A percentile compares a stretch with the other conserved stretches of the same genome.
Conservation (phyloP, 2,329 filamentous ascomycete genomes). For the Ceratocystis eucalypticola region DNA sequence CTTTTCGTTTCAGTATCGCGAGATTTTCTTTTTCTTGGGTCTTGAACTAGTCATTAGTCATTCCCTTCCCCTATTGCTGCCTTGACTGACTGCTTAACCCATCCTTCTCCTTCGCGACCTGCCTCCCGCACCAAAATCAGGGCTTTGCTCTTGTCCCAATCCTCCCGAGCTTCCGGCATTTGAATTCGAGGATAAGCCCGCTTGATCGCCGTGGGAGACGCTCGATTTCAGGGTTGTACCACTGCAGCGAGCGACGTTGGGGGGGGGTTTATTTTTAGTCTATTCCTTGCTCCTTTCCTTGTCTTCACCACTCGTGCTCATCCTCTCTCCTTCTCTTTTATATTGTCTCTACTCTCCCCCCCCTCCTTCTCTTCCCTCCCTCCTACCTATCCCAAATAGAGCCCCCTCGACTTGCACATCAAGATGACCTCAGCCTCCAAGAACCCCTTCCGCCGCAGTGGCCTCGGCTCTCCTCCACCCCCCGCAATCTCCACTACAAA, state of each 20-base stretch:
- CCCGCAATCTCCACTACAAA: constrained; percentile 5
- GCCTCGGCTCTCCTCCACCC: neutral
- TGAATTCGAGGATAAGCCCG: neutral
- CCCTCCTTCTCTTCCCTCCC: neutral
- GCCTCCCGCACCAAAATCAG: neutral
- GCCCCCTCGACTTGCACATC: neutral
- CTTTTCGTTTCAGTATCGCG: neutral
- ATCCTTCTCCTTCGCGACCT: neutral
- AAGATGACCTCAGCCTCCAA: constrained; percentile 13
- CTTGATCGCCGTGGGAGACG: neutral
- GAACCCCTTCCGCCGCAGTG: constrained; percentile 17
- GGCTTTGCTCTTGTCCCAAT: neutral
- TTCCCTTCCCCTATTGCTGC: too few species aligned
- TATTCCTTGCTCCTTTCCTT: neutral
- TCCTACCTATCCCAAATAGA: neutral
- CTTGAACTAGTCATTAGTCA: too few species aligned
- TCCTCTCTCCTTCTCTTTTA: neutral
- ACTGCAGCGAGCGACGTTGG: too few species aligned
- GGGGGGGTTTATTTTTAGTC: neutral
- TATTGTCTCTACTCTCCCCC: neutral
- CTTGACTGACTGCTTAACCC: neutral
- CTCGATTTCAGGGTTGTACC: too few species aligned
- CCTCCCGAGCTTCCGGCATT: constrained; percentile 16
- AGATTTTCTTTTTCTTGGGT: neutral
- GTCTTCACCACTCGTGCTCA: neutral